Conservation (phyloP, 495 filamentous ascomycete genomes). For the Aeminium ludgeri region DNA sequence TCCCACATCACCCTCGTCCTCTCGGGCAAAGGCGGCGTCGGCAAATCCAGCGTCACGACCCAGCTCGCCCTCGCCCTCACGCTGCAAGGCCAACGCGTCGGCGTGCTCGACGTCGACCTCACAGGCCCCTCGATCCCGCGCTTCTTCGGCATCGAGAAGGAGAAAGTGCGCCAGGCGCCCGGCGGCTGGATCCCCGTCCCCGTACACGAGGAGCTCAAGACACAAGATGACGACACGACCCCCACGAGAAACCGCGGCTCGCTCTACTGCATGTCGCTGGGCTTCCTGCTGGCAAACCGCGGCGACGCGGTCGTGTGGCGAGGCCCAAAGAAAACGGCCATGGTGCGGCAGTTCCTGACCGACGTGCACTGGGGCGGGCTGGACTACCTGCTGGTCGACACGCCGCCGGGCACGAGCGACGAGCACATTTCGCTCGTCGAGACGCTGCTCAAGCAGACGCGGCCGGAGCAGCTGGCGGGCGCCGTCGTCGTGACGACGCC, state of each 20-base stretch:
- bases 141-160: slow-evolving; percentile 72
- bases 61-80: slow-evolving; percentile 86
- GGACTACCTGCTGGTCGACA: slow-evolving; percentile 87
- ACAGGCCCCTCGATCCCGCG: slow-evolving; percentile 93
- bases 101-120: slow-evolving; percentile 89
- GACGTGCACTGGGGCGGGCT: slow-evolving; percentile 82
- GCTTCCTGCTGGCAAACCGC: slow-evolving; percentile 68
- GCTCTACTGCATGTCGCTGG: slow-evolving; percentile 80
- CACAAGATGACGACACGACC: slow-evolving; percentile 23
- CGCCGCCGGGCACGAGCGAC: slow-evolving; percentile 88
- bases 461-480: slow-evolving; percentile 40
- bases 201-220: slow-evolving; percentile 42
- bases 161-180: slow-evolving; percentile 77
- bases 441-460: slow-evolving; percentile 45
- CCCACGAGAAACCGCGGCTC: slow-evolving; percentile 32
- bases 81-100: slow-evolving; percentile 67
- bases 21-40: slow-evolving; percentile 93
- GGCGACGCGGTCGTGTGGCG: slow-evolving; percentile 92
- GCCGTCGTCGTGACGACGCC: slow-evolving; percentile 93
- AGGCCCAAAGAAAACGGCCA: slow-evolving; percentile 95
- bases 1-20: slow-evolving; percentile 43
- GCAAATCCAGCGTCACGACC: slow-evolving; percentile 90
- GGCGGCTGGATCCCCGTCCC: slow-evolving; percentile 79
- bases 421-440: slow-evolving; percentile 93
- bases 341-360: slow-evolving; percentile 88